Conservation (phyloP, 768 basidiomycete species). For the Brasilioporus rufonigricans region DNA sequence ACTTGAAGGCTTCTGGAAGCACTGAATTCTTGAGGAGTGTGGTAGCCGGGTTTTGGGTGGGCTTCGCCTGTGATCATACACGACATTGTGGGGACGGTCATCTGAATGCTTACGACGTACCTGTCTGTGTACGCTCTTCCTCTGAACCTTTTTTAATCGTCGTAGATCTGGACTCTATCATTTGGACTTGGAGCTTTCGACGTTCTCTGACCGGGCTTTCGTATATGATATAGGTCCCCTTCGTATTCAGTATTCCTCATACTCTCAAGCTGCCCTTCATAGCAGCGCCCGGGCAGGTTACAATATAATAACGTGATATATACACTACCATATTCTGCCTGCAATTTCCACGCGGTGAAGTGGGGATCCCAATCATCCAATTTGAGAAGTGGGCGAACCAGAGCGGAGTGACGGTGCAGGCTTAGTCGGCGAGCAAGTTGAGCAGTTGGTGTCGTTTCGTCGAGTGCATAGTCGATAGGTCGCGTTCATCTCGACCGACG, state of each 20-base stretch:
- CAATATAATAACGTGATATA: conserved; percentile 30
- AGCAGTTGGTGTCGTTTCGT: no score
- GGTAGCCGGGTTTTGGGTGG: neutral
- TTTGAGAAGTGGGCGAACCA: no score
- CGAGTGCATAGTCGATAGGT: no score
- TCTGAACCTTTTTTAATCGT: conserved; percentile 22
- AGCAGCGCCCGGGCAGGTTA: conserved; percentile 14
- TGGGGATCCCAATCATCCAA: no score
- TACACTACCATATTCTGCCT: conserved; percentile 26
- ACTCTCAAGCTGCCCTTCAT: conserved; percentile 6
- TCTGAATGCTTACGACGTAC: conserved; percentile 20
- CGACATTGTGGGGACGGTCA: neutral
- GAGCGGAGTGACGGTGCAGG: neutral
- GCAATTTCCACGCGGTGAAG: conserved; percentile 2
- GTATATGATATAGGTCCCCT: conserved; percentile 21
- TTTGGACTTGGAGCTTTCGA: conserved; percentile 19
- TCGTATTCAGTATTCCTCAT: conserved; percentile 13
- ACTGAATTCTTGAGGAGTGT: neutral
- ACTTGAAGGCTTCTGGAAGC: conserved; percentile 10
- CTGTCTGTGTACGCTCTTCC: conserved; percentile 17
- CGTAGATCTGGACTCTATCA: conserved; percentile 29
- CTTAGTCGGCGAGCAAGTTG: neutral
- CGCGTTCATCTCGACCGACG: no score
- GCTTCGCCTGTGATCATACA: conserved; percentile 1
- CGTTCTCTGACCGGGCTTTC: conserved; percentile 14